Evolutionary conservation across 2,329 filamentous ascomycete genomes (phyloP).

Genomic region (Dichotomopilus funicola): DNA sequence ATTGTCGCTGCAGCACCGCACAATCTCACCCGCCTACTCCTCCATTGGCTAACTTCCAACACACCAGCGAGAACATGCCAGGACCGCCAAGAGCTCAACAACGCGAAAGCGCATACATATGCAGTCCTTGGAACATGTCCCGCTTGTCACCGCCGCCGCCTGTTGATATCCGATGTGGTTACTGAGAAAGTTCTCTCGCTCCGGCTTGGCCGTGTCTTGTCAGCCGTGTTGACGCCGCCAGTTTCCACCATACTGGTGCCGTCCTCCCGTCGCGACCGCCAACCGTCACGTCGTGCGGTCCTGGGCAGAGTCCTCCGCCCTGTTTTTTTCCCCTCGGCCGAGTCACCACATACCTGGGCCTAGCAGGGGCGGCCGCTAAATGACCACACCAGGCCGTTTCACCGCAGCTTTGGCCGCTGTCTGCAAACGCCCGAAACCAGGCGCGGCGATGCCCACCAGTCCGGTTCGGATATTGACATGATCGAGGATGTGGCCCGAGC

Average conservation of each 20-base stretch:
- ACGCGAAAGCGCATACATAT: neutral
- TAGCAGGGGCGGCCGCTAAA: slow-evolving; percentile 1
- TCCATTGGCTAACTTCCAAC: too few species aligned
- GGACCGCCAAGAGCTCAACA: neutral
- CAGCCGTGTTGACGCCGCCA: neutral
- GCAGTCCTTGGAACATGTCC: slow-evolving; percentile 8
- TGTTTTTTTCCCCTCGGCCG: neutral
- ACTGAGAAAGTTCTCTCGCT: neutral
- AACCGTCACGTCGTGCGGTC: neutral
- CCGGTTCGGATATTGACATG: neutral
- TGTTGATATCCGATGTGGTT: slow-evolving; percentile 11
- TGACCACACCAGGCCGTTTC: slow-evolving; percentile 13
- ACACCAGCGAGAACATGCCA: too few species aligned
- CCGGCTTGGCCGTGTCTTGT: neutral
- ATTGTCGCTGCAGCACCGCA: neutral
- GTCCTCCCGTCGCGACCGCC: neutral
- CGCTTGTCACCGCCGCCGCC: slow-evolving; percentile 1
- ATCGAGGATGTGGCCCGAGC: neutral
- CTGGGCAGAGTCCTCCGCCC: neutral
- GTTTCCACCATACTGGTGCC: neutral
- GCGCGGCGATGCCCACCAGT: neutral
- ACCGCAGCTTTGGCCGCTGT: slow-evolving; percentile 12
- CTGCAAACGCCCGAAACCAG: slow-evolving; percentile 3
- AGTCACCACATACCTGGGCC: neutral
- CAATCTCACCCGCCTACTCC: too few species aligned